Conservation (phyloP, 1,284 basidiomycete genomes). For the Ceratobasidium sp. region DNA sequence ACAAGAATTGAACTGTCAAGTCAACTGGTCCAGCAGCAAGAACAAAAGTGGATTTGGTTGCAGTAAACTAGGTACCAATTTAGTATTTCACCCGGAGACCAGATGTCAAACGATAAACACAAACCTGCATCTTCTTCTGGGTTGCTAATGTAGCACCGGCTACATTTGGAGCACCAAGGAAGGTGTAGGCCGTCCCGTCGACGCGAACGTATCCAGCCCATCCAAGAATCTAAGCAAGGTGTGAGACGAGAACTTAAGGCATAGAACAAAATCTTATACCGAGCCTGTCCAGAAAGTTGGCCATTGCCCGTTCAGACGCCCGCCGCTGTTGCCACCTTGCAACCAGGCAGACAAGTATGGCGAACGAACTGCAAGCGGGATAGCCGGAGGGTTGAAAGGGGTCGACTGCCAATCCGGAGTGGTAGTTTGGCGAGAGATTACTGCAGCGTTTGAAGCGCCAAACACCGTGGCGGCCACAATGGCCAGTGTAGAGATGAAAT, state of each 20-base stretch:
- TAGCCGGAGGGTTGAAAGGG: slow-evolving; percentile 44
- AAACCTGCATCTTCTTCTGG: slow-evolving; percentile 69
- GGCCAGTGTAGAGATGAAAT: slow-evolving; percentile 12
- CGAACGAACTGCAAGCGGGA: slow-evolving; percentile 68
- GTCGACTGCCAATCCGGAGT: slow-evolving; percentile 32
- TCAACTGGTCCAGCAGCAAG: slow-evolving; percentile 73
- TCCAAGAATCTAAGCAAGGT: slow-evolving; percentile 65
- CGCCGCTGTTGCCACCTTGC: slow-evolving; percentile 61
- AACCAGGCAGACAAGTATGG: slow-evolving; percentile 78
- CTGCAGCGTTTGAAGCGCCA: slow-evolving; percentile 11
- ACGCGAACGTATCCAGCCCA: slow-evolving; percentile 78
- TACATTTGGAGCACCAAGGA: slow-evolving; percentile 69
- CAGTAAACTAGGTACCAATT: slow-evolving; percentile 65
- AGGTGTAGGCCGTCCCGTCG: slow-evolving; percentile 70
- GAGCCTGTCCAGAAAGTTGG: slow-evolving; percentile 76
- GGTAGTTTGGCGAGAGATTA: slow-evolving; percentile 1
- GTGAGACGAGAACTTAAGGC: background rate
- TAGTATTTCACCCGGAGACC: background rate
- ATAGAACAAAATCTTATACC: slow-evolving; percentile 56
- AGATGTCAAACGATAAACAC: background rate
- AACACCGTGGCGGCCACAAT: slow-evolving; percentile 15
- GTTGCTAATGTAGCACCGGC: slow-evolving; percentile 64
- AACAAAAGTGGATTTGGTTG: slow-evolving; percentile 73
- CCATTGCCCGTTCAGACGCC: slow-evolving; percentile 72
- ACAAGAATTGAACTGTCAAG: slow-evolving; percentile 72